phyloP scores from a whole-genome alignment of 805 yeast species.

The Vanderwaltozyma polyspora region DNA sequence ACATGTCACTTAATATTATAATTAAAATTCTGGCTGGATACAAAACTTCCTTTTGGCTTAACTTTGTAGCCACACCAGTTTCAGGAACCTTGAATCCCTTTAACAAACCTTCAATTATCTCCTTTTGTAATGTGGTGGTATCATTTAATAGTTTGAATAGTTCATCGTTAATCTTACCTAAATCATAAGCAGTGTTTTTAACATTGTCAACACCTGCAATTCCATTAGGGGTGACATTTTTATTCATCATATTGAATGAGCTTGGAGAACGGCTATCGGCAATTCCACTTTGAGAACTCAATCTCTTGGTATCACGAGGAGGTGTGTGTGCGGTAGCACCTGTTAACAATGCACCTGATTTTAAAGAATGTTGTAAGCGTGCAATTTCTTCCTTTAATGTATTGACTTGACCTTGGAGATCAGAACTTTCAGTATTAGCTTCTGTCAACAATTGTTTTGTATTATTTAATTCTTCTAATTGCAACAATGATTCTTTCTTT shows the following conservation, averaged over 20 bases:
- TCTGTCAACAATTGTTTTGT: slow-evolving; percentile 50
- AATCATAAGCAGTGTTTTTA: slow-evolving; percentile 33
- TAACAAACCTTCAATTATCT: slow-evolving; percentile 76
- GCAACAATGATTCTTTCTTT: slow-evolving; percentile 50
- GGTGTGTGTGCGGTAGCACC: slow-evolving; percentile 26
- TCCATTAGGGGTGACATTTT: slow-evolving; percentile 8
- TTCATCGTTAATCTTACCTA: slow-evolving; percentile 67
- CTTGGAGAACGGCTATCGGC: slow-evolving; percentile 13
- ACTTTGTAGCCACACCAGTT: slow-evolving; percentile 71
- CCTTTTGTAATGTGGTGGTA: slow-evolving; percentile 62
- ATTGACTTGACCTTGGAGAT: slow-evolving; percentile 48
- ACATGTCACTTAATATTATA: slow-evolving; percentile 89
- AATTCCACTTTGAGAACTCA: slow-evolving; percentile 11
- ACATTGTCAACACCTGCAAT: slow-evolving; percentile 11
- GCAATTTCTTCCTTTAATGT: slow-evolving; percentile 39
- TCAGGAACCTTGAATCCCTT: slow-evolving; percentile 79
- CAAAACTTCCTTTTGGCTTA: slow-evolving; percentile 79
- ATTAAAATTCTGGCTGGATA: slow-evolving; percentile 95
- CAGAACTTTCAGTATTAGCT: slow-evolving; percentile 53
- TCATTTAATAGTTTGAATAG: slow-evolving; percentile 60
- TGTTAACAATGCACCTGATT: slow-evolving; percentile 19
- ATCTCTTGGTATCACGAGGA: slow-evolving; percentile 25
- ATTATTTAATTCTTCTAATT: slow-evolving; percentile 48
- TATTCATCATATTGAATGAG: slow-evolving; percentile 11
- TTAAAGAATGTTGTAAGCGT: slow-evolving; percentile 28